phyloP scores from a whole-genome alignment of 129 eudicot species.

The Mikania micrantha region DNA sequence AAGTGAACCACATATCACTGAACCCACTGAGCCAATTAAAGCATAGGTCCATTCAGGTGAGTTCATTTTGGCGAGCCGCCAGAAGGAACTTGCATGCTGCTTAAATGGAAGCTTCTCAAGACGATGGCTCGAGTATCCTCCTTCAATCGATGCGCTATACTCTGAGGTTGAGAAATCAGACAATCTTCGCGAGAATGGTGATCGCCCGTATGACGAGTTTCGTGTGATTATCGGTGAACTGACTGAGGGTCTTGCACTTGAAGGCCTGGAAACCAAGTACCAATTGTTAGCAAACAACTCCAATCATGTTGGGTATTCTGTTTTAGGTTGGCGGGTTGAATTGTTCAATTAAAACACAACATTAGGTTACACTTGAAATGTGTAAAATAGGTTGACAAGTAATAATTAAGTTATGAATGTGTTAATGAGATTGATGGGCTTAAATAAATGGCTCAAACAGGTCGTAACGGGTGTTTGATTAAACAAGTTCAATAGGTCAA shows the following conservation, averaged over 20 bases:
- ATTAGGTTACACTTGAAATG: no score
- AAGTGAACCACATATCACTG: conserved; percentile 79
- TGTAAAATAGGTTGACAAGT: neutral
- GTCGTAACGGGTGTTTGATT: neutral
- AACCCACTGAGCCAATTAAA: conserved; percentile 75
- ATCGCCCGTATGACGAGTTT: conserved; percentile 91
- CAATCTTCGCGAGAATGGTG: conserved; percentile 83
- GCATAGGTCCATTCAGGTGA: conserved; percentile 97
- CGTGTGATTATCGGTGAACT: conserved; percentile 95
- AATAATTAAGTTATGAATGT: neutral
- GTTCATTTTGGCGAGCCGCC: conserved; percentile 91
- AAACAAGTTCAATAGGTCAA: neutral
- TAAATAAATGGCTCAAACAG: neutral
- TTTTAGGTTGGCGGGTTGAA: no score
- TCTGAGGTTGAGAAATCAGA: conserved; percentile 98
- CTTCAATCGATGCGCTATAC: conserved; percentile 66
- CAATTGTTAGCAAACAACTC: neutral
- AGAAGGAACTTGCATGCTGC: conserved; percentile 82
- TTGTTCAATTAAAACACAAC: no score
- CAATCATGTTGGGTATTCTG: no score
- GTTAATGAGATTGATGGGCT: neutral
- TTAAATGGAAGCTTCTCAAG: conserved; percentile 80
- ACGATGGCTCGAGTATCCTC: conserved; percentile 54
- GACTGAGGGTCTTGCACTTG: conserved; percentile 91
- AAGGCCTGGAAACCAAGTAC: conserved; percentile 61